Percentiles rank a stretch among this genome's conserved stretches.
Evolutionary conservation across 805 yeast genomes (phyloP).

Genomic region (Suhomyces xylopsoci): DNA sequence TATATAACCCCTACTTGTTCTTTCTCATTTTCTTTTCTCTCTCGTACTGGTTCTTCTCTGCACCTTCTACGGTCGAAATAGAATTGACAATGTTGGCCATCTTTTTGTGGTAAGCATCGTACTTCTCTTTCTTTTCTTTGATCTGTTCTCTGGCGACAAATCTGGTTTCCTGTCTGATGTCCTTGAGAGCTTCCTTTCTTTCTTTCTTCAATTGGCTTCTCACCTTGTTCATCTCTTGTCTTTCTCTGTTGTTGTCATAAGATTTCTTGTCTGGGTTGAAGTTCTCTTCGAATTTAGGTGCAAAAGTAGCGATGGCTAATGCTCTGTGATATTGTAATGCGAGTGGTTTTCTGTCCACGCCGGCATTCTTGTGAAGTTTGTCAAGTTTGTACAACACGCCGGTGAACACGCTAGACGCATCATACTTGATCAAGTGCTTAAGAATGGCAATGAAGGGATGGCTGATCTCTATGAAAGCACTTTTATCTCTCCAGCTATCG

Average conservation of each 20-base stretch:
- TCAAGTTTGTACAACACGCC: conserved; percentile 48
- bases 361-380: conserved; percentile 40
- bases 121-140: conserved; percentile 68
- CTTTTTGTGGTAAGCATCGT: conserved; percentile 80
- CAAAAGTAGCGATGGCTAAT: conserved; percentile 75
- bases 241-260: conserved; percentile 75
- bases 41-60: conserved; percentile 89
- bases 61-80: conserved; percentile 91
- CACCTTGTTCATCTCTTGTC: conserved; percentile 82
- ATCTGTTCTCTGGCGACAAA: conserved; percentile 86
- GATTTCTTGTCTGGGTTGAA: conserved; percentile 94
- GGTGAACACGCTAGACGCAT: conserved; percentile 21
- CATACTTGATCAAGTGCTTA: conserved; percentile 33
- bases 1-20: conserved; percentile 2
- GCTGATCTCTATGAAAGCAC: conserved; percentile 59
- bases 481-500: conserved; percentile 57
- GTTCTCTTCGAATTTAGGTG: conserved; percentile 93
- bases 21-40: conserved; percentile 72
- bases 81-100: conserved; percentile 84
- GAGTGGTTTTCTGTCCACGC: conserved; percentile 51
- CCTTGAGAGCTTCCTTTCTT: conserved; percentile 81
- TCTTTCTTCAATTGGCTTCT: conserved; percentile 87
- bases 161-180: conserved; percentile 82
- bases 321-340: conserved; percentile 81
- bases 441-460: conserved; percentile 46